These are phyloP conservation scores for Neofusicoccum umdonicola DNA, from an alignment of 2,329 filamentous ascomycete genomes.

Conservation along the genomic window DNA sequence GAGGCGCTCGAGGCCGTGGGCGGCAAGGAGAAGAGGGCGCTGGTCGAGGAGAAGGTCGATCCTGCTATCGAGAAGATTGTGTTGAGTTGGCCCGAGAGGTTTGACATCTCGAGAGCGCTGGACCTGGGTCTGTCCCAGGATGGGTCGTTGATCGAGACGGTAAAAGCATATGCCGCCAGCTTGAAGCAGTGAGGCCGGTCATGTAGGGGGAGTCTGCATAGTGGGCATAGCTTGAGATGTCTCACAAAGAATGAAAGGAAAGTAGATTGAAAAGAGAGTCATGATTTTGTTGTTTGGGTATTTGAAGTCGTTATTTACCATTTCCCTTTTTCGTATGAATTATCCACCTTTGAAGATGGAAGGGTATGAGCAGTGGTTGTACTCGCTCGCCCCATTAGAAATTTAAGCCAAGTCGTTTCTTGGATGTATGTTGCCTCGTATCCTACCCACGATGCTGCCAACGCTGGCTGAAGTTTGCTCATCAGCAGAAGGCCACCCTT, in stretches of 20 bases:
- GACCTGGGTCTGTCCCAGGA: constrained; percentile 53
- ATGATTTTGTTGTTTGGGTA: neutral
- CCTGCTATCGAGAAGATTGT: constrained; percentile 47
- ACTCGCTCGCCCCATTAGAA: neutral
- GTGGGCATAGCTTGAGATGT: neutral
- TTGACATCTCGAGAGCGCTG: constrained; percentile 54
- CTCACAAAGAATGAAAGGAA: neutral
- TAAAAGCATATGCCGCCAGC: constrained; percentile 10
- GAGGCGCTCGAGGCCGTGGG: constrained; percentile 52
- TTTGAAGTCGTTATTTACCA: constrained; percentile 2
- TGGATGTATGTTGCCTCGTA: neutral
- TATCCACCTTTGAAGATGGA: neutral
- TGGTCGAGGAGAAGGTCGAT: constrained; percentile 49
- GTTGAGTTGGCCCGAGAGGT: constrained; percentile 51
- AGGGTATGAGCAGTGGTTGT: neutral
- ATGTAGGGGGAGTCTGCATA: neutral
- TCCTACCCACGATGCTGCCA: neutral
- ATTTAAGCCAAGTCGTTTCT: neutral
- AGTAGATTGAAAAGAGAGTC: neutral
- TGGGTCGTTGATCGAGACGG: constrained; percentile 43
- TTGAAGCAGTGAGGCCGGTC: neutral
- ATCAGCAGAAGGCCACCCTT: neutral
- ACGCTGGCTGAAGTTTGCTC: neutral
- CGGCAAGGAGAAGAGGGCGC: constrained; percentile 47
- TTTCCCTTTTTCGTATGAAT: neutral